Evolutionary conservation across 352 stramenopile species (phyloP).

Genomic region (Hyaloperonospora arabidopsidis): DNA sequence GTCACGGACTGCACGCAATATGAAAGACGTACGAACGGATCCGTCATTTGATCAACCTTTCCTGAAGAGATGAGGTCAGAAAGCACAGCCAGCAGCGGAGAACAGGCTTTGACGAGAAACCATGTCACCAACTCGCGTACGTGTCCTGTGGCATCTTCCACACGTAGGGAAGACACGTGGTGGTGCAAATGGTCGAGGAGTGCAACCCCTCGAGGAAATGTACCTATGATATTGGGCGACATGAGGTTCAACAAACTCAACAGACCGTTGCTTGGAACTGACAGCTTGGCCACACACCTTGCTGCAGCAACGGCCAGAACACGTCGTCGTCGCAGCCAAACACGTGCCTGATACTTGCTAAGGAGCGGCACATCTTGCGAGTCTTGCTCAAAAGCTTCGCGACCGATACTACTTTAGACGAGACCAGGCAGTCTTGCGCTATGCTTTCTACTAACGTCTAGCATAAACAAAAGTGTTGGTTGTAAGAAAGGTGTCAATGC

Average conservation of each 20-base stretch:
- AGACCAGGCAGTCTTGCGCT: constrained; percentile 11
- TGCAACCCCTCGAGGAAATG: constrained; percentile 45
- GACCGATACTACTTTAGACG: constrained; percentile 17
- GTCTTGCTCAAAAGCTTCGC: constrained; percentile 31
- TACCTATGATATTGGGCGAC: constrained; percentile 8
- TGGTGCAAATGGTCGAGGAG: constrained; percentile 44
- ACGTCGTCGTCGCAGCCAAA: constrained; percentile 24
- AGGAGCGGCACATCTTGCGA: constrained; percentile 24
- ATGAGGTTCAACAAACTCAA: constrained; percentile 8
- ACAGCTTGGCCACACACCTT: constrained; percentile 19
- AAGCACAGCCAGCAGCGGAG: constrained; percentile 43
- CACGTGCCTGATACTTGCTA: constrained; percentile 25
- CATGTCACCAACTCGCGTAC: constrained; percentile 34
- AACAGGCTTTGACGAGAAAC: constrained; percentile 49
- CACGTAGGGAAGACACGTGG: constrained; percentile 26
- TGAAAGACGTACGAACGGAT: constrained; percentile 44
- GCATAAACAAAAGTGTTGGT: constrained; percentile 8
- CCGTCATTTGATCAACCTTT: constrained; percentile 33
- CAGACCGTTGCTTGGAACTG: not conserved
- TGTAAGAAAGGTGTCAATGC: not conserved
- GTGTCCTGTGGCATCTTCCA: constrained; percentile 30
- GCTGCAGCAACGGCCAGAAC: constrained; percentile 42
- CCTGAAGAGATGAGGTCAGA: constrained; percentile 45
- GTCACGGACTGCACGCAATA: not conserved
- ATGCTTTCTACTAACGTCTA: constrained; percentile 22